phyloP scores from a whole-genome alignment of 805 yeast genomes.

The Pachysolen tannophilus region DNA sequence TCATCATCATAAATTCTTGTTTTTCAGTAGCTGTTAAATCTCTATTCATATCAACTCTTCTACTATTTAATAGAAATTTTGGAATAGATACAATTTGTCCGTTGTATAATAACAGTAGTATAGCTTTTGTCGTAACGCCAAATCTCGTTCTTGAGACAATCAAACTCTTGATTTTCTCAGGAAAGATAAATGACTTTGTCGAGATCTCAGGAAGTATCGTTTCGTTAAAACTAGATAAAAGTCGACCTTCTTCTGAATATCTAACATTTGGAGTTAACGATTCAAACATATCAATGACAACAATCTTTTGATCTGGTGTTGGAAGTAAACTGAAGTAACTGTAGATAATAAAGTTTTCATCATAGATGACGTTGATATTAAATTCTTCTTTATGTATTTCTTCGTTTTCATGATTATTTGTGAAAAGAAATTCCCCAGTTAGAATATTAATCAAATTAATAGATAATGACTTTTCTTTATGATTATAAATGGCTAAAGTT shows the following conservation, averaged over 20 bases:
- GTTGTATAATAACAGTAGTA: slow-evolving; percentile 47
- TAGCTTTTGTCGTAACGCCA: slow-evolving; percentile 62
- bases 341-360: slow-evolving; percentile 80
- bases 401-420: slow-evolving; percentile 30
- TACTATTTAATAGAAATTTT: slow-evolving; percentile 55
- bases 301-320: slow-evolving; percentile 44
- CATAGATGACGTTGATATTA: slow-evolving; percentile 48
- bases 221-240: slow-evolving; percentile 26
- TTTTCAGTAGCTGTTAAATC: slow-evolving; percentile 43
- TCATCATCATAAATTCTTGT: slow-evolving; percentile 48
- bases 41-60: slow-evolving; percentile 60
- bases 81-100: slow-evolving; percentile 71
- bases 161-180: slow-evolving; percentile 47
- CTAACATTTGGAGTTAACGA: slow-evolving; percentile 45
- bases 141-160: slow-evolving; percentile 48
- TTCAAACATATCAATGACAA: slow-evolving; percentile 75
- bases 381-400: slow-evolving; percentile 31
- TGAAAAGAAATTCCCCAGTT: slow-evolving; percentile 55
- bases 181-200: slow-evolving; percentile 52
- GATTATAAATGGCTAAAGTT: slow-evolving; percentile 33
- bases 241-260: slow-evolving; percentile 12
- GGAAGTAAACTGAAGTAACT: slow-evolving; percentile 48
- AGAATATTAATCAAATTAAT: slow-evolving; percentile 57
- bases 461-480: slow-evolving; percentile 22
- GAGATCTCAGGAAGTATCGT: slow-evolving; percentile 38